These are phyloP conservation scores for Helianthus annuus DNA, from an alignment of 129 eudicot species.

Conservation along the genomic window HanXRQr2.0-SUNRISE NC_035436.2:188323839-188324338, in stretches of 20 bases:
- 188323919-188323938: too few species aligned
- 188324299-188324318: neutral
- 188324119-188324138: conserved; percentile 78
- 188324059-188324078: conserved; percentile 79
- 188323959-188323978: too few species aligned
- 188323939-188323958: too few species aligned
- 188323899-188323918: too few species aligned
- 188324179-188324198: conserved; percentile 93
- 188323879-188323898: too few species aligned
- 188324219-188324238: conserved; percentile 96
- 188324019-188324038: neutral
- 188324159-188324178: conserved; percentile 93
- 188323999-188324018: too few species aligned
- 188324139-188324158: conserved; percentile 93
- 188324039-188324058: conserved; percentile 1
- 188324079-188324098: conserved; percentile 99
- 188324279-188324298: conserved; percentile 57
- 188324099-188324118: conserved; percentile 81
- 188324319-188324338: too few species aligned
- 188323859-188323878: too few species aligned
- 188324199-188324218: conserved; percentile 87
- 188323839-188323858: too few species aligned
- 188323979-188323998: too few species aligned
- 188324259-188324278: conserved; percentile 94
- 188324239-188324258: conserved; percentile 99